Conservation (phyloP, 495 filamentous ascomycete species). For the Hypoxylon perforatum region DNA sequence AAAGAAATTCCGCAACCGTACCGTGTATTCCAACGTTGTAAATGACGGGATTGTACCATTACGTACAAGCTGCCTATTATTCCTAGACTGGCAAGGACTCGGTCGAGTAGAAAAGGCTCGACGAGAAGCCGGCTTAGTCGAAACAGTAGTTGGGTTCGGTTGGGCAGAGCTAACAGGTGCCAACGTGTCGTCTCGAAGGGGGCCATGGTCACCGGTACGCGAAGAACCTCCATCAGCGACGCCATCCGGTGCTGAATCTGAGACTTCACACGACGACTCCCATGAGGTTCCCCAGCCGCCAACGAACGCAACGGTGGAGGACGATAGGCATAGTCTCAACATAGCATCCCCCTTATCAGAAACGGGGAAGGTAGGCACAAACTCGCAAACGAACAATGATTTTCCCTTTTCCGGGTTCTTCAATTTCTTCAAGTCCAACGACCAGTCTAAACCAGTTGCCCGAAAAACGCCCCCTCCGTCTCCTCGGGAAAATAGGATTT, state of each 20-base stretch:
- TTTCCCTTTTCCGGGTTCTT: conserved; percentile 70
- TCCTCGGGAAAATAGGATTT: conserved; percentile 73
- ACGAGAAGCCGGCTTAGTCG: conserved; percentile 89
- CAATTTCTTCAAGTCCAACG: conserved; percentile 66
- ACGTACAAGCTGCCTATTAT: conserved; percentile 94
- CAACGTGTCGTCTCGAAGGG: conserved; percentile 57
- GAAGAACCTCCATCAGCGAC: conserved; percentile 36
- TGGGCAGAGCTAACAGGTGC: conserved; percentile 94
- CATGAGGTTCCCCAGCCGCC: conserved; percentile 70
- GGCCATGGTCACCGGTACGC: conserved; percentile 48
- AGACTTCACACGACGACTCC: conserved; percentile 41
- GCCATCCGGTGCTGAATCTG: conserved; percentile 29
- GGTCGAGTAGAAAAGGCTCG: conserved; percentile 94
- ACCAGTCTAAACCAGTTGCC: conserved; percentile 46
- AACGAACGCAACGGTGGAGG: conserved; percentile 64
- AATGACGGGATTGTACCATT: conserved; percentile 98
- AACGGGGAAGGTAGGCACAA: conserved; percentile 33
- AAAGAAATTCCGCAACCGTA: conserved; percentile 88
- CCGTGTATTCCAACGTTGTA: conserved; percentile 96
- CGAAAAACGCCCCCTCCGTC: conserved; percentile 45
- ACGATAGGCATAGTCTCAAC: conserved; percentile 61
- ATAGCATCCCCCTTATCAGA: conserved; percentile 43
- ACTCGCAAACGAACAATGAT: conserved; percentile 45
- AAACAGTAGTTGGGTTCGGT: conserved; percentile 91
- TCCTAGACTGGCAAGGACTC: conserved; percentile 95